Evolutionary conservation across 1,139 yeast genomes (phyloP), one percentile per base, ranked within the genome.

Genomic region (Saccharomyces hybrid): DNA sequence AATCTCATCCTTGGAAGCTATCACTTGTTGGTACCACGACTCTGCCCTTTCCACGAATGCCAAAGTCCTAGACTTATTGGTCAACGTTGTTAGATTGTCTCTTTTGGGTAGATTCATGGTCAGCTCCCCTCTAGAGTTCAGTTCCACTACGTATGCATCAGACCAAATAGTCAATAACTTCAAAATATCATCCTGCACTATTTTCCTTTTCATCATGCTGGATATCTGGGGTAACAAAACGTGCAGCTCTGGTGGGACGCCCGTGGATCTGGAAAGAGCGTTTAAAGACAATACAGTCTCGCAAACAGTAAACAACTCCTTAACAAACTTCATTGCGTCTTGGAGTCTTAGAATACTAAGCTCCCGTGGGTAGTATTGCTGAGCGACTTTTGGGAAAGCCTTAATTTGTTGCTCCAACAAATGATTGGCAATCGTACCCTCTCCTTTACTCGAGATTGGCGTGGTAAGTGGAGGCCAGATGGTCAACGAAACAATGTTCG

Each of bases 201-300:
- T 55, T 38, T 60, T 66, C 25, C 54, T 56, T 32, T 58, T 57
- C 59, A 64, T 54, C 66, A 68, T 62, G 46, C 61, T 66, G 1
- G 67, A 59, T 28, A 67, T 58, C 49, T 66, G 69, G 19, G 70
- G 69, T 49, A 68, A 52, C n/a, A 68, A 19, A 1, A 56, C 38
- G 28, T 58, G 53, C n/a, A 67, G 52, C 23, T 59, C 63, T 6
- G 67, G 62, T 1, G 63, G 57, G 6, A 57, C 50, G 4, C 57
- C 55, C 9, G 32, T 34, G 1, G 61, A 47, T 34, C 61, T 60
- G 14, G 69, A 61, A 34, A 67, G 62, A n/a, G 62, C 55, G 50
- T 64, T 57, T 32, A 68, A 54, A 3, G 70, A 64, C 13, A 68
- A 32, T 23, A 67, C 62, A 1, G 68, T 63, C 42, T 66, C 70